These are phyloP conservation scores for Botryotinia narcissicola DNA, from an alignment of 2,329 filamentous ascomycete species.

Conservation along the genomic window DNA sequence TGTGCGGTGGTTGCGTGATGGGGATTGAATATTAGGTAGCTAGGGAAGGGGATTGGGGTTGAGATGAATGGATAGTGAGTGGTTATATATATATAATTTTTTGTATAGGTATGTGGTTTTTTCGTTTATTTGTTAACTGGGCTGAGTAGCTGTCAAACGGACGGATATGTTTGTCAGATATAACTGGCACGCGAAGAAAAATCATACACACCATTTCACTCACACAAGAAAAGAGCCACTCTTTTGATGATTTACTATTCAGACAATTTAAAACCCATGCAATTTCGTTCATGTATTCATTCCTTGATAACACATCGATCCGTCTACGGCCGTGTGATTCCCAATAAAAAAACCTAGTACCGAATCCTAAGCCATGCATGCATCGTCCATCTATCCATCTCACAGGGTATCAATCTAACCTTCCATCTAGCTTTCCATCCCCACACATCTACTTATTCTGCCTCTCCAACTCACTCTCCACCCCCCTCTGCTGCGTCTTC, in stretches of 20 bases:
- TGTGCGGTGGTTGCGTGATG: no score
- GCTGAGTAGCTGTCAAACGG: background rate
- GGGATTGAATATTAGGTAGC: no score
- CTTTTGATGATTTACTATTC: background rate
- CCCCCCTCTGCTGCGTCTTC: slow-evolving; percentile 80
- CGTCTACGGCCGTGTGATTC: background rate
- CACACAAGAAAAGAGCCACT: accelerated
- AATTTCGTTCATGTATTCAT: background rate
- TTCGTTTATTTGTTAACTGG: background rate
- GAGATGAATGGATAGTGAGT: background rate
- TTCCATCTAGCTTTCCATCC: background rate
- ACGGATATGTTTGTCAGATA: background rate
- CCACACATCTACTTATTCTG: slow-evolving; percentile 25
- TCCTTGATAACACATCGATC: background rate
- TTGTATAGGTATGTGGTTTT: background rate
- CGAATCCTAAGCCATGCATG: background rate
- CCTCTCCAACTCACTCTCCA: slow-evolving; percentile 78
- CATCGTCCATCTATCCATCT: background rate
- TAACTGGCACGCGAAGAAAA: background rate
- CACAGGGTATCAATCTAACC: background rate
- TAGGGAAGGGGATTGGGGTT: no score
- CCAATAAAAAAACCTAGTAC: background rate
- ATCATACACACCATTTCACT: no score
- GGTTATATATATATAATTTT: background rate
- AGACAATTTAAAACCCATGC: background rate